Evolutionary conservation across 371 early-diverging fungal species (phyloP), one percentile per base, ranked within the genome.

Genomic region (Furculomyces boomerangus): DNA sequence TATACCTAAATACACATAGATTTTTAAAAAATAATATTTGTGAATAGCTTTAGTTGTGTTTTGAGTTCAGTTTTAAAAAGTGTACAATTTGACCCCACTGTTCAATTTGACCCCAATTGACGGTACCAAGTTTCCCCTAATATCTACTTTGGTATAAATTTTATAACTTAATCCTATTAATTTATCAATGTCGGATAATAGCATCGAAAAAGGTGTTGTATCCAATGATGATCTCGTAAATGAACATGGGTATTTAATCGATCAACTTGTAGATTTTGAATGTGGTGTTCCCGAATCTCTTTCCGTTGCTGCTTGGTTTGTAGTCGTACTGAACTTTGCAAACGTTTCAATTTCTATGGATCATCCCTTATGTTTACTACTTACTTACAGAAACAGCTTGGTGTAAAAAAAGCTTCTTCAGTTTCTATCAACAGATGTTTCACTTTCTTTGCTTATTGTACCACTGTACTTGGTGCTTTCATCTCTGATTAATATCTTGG

Each of bases 301-400:
- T 13, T 53, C 60, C 30, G 3, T 44, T n/a, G 45, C 54, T 55
- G 63, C 71, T 0, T 35, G 63, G 32, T 56, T 70, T 18, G 55
- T 71, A 2, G 62, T 71, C 2, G 55, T 66, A 62, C 59, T 27
- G 79, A 79, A 62, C 55, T 78, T 35, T 74, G 73, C 58, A 86
- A 87, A 64, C 80, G 86, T 49, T 84, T 87, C 60, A 73, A 86
- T 20, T 87, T 74, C 71, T 86, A 86, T 61, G 84, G 86, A 60
- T 74, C 79, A 3, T 78, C 74, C 37, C 74, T 79, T 58, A 67
- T 82, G 58, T 84, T 83, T 70, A 77, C 76, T 61, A 74, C 77
- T 37, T 83, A 83, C 57, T 70, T 67, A 58, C 61, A 60, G 26
- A 55, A 51, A 25, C 32, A 48, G 8, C 58, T 66, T 28, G 48